These are phyloP conservation scores for Erucastrum elatum DNA, from an alignment of 345 rosid species.

Conservation along the genomic window DNA sequence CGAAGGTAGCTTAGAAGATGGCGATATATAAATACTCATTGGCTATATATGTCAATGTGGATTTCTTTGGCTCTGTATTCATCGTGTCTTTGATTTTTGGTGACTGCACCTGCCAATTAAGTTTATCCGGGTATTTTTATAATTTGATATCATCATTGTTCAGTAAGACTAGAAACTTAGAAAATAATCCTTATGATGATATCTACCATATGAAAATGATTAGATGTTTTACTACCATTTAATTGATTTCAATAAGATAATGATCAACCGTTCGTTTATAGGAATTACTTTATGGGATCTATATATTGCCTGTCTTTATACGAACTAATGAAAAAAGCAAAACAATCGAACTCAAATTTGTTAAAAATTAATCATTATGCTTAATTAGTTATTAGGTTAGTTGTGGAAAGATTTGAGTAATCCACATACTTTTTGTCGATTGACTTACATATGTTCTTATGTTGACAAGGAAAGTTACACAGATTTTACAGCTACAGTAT, in stretches of 20 bases:
- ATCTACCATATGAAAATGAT: constrained; percentile 32
- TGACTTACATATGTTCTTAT: not conserved
- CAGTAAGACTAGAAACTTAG: constrained; percentile 33
- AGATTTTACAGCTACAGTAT: not conserved
- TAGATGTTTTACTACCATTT: constrained; percentile 1
- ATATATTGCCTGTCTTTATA: not conserved
- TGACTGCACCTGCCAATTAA: not conserved
- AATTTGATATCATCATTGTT: constrained; percentile 32
- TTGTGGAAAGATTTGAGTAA: not conserved
- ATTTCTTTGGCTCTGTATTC: constrained; percentile 10
- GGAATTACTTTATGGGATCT: not conserved
- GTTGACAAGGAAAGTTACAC: not conserved
- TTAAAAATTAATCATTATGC: not conserved
- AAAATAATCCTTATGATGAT: constrained; percentile 32
- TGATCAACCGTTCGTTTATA: constrained; percentile 13
- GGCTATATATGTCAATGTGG: constrained; percentile 15
- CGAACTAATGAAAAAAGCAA: not conserved
- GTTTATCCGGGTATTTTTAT: constrained; percentile 11
- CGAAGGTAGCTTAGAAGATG: constrained; percentile 29
- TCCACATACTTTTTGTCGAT: not conserved
- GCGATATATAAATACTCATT: constrained; percentile 15
- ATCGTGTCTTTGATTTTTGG: constrained; percentile 27
- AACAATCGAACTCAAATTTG: not conserved
- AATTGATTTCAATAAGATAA: constrained; percentile 6
- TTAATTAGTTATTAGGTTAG: not conserved